These are phyloP conservation scores for Pseudonectria buxi DNA, from an alignment of 2,329 filamentous ascomycete genomes.

Conservation along the genomic window DNA sequence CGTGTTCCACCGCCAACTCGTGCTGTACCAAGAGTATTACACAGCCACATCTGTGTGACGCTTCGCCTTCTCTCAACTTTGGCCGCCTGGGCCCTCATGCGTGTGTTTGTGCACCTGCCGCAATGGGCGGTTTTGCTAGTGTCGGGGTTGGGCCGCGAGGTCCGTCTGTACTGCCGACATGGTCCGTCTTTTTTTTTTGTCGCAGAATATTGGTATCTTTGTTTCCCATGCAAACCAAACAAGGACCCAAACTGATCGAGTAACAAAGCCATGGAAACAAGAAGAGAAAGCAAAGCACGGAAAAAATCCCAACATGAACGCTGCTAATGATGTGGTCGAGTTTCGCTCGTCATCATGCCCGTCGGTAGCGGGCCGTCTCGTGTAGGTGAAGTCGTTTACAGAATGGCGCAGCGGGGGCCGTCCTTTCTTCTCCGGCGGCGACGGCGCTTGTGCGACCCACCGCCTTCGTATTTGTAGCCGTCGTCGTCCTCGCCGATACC, in stretches of 20 bases:
- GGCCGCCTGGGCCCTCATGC: no score
- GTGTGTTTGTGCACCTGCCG: no score
- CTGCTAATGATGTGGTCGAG: no score
- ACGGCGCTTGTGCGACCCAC: slow-evolving; percentile 21
- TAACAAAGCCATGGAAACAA: no score
- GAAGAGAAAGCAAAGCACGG: no score
- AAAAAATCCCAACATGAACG: no score
- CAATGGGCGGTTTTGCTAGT: slow-evolving; percentile 5
- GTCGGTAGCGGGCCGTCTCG: slow-evolving; percentile 2
- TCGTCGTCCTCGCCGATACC: slow-evolving; percentile 29
- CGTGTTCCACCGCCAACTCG: no score
- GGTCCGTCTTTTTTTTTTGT: slow-evolving; percentile 9
- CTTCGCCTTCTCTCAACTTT: no score
- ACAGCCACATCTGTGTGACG: no score
- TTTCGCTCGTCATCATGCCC: neutral
- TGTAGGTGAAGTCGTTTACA: slow-evolving; percentile 24
- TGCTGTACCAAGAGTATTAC: no score
- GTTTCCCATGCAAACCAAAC: slow-evolving; percentile 9
- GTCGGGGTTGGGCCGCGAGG: slow-evolving; percentile 16
- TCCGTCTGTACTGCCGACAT: slow-evolving; percentile 7
- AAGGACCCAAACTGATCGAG: no score
- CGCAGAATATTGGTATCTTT: slow-evolving; percentile 4
- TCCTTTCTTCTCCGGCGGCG: slow-evolving; percentile 26
- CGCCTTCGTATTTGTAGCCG: slow-evolving; percentile 35
- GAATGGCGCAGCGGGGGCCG: slow-evolving; percentile 36